phyloP scores from a whole-genome alignment of 176 grass and related monocot species.

The Bonia amplexicaulis region DNA sequence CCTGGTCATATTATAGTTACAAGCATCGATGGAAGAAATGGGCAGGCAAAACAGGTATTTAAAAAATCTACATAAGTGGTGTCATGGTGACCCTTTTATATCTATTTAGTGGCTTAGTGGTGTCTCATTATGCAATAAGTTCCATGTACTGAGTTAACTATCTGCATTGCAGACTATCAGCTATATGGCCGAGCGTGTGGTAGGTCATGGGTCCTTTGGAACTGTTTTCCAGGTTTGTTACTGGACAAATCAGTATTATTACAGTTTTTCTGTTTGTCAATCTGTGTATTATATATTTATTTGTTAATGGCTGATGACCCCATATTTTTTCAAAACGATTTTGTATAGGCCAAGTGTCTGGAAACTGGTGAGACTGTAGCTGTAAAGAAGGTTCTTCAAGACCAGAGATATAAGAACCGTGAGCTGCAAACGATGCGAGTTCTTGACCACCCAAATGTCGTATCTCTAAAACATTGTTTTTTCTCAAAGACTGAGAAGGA shows the following conservation, averaged over 20 bases:
- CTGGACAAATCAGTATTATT: constrained; percentile 10
- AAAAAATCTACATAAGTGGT: not conserved
- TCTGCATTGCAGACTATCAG: constrained; percentile 63
- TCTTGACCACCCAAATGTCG: constrained; percentile 93
- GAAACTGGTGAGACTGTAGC: constrained; percentile 86
- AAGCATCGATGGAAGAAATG: constrained; percentile 74
- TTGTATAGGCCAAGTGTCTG: constrained; percentile 72
- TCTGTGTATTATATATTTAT: not conserved
- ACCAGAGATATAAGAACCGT: constrained; percentile 86
- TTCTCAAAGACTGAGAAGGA: constrained; percentile 92
- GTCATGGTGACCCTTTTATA: not conserved
- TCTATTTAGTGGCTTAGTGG: not conserved
- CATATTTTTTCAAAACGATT: not conserved
- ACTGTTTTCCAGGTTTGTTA: constrained; percentile 73
- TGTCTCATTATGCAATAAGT: not conserved
- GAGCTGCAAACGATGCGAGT: constrained; percentile 80
- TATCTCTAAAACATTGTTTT: constrained; percentile 77
- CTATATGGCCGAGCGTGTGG: constrained; percentile 78
- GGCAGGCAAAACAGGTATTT: constrained; percentile 77
- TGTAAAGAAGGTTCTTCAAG: constrained; percentile 95
- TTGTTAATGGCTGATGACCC: not conserved
- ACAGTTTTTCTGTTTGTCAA: not conserved
- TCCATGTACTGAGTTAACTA: constrained; percentile 7
- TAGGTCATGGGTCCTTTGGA: constrained; percentile 73
- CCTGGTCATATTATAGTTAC: constrained; percentile 92